A percentile compares a stretch with the other conserved stretches of the same genome.
phyloP scores from a whole-genome alignment of 768 basidiomycete species.

The Mycena floridula region DNA sequence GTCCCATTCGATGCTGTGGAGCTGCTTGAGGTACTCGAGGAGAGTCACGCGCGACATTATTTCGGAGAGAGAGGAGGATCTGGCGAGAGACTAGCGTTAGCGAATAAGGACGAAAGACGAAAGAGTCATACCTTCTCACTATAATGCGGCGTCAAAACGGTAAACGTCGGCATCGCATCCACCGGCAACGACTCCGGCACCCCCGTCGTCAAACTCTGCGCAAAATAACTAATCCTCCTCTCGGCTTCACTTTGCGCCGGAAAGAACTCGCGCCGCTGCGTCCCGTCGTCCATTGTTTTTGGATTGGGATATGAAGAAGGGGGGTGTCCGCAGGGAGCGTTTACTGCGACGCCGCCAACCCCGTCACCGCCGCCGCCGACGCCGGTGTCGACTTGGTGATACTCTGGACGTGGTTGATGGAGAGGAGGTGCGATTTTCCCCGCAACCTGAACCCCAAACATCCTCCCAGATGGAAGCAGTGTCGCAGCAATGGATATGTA shows the following conservation, averaged over 20 bases:
- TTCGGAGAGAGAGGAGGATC: constrained; percentile 89
- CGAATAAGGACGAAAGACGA: constrained; percentile 3
- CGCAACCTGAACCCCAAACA: constrained; percentile 97
- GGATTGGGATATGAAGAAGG: constrained; percentile 98
- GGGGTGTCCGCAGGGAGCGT: constrained; percentile 88
- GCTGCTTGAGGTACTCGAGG: constrained; percentile 95
- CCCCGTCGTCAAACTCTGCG: constrained; percentile 93
- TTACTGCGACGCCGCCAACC: too few species aligned
- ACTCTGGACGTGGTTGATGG: constrained; percentile 99
- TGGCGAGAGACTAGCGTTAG: constrained; percentile 18
- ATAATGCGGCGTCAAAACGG: constrained; percentile 96
- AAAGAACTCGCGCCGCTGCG: constrained; percentile 82
- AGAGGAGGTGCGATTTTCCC: constrained; percentile 95
- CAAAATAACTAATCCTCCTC: constrained; percentile 97
- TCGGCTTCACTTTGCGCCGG: constrained; percentile 92
- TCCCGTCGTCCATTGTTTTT: constrained; percentile 85
- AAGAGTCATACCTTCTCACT: constrained; percentile 75
- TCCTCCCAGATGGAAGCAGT: constrained; percentile 87
- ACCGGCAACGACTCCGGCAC: constrained; percentile 92
- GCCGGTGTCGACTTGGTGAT: constrained; percentile 87
- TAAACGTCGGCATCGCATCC: constrained; percentile 99
- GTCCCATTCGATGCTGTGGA: constrained; percentile 98
- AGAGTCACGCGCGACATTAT: constrained; percentile 96
- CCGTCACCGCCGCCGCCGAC: constrained; percentile 78
- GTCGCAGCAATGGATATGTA: constrained; percentile 86